phyloP scores from a whole-genome alignment of 176 grass and related monocot species.

The Elymus sibiricus region DNA sequence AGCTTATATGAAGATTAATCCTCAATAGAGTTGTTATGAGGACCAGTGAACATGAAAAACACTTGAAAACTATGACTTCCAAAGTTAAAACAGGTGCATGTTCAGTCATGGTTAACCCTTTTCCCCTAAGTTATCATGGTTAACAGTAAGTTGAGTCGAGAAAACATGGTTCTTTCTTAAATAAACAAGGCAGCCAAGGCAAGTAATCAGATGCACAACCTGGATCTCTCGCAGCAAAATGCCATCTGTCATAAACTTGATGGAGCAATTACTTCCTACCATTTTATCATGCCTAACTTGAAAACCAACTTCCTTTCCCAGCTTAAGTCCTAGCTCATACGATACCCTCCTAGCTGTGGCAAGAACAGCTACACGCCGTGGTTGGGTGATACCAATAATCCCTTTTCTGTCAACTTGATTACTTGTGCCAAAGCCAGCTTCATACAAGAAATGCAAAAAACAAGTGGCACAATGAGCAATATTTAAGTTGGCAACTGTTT shows the following conservation, averaged over 20 bases:
- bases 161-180: neutral
- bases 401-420: neutral
- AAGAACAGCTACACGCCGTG: neutral
- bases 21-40: neutral
- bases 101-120: neutral
- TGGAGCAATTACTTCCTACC: neutral
- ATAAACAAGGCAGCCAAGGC: neutral
- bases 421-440: neutral
- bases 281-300: conserved; percentile 1
- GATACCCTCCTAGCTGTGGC: neutral
- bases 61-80: neutral
- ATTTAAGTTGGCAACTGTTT: neutral
- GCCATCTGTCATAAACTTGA: conserved; percentile 1
- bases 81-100: neutral
- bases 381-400: conserved; percentile 3
- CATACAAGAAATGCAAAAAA: neutral
- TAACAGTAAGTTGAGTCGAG: neutral
- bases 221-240: neutral
- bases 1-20: neutral
- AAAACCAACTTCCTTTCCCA: neutral
- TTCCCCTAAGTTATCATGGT: neutral
- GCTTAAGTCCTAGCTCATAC: neutral
- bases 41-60: neutral
- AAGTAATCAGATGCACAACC: neutral
- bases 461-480: neutral